Evolutionary conservation across 2,329 filamentous ascomycete species (phyloP).

Genomic region (Orbilia blumenaviensis): DNA sequence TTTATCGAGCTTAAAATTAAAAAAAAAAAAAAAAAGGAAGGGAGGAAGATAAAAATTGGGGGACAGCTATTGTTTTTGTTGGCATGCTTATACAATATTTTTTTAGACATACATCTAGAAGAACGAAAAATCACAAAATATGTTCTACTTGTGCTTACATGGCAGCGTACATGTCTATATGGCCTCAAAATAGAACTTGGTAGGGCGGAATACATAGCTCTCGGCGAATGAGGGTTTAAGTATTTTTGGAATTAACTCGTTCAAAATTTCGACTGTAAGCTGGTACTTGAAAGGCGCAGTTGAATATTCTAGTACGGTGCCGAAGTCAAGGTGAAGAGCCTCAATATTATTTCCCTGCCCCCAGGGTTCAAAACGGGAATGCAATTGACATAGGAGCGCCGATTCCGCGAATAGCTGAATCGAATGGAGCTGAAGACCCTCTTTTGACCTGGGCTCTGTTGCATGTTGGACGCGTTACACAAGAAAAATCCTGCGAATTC

Average conservation of each 20-base stretch:
- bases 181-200: too few species aligned
- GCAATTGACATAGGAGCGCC: background rate
- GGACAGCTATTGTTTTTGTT: too few species aligned
- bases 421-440: background rate
- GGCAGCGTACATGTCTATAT: too few species aligned
- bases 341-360: background rate
- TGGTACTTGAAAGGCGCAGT: background rate
- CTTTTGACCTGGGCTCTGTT: background rate
- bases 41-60: too few species aligned
- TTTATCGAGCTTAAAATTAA: too few species aligned
- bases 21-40: too few species aligned
- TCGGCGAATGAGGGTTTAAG: too few species aligned
- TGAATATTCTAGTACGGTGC: background rate
- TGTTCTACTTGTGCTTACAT: too few species aligned
- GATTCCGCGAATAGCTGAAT: background rate
- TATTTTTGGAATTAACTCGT: background rate
- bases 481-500: background rate
- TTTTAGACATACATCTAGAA: too few species aligned
- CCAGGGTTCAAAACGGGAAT: background rate
- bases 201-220: too few species aligned
- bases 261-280: background rate
- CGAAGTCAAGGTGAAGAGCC: background rate
- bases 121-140: too few species aligned
- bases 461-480: background rate
- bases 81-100: too few species aligned